phyloP scores from a whole-genome alignment of 2,329 filamentous ascomycete genomes.

The Nectriaceae sp. region DNA sequence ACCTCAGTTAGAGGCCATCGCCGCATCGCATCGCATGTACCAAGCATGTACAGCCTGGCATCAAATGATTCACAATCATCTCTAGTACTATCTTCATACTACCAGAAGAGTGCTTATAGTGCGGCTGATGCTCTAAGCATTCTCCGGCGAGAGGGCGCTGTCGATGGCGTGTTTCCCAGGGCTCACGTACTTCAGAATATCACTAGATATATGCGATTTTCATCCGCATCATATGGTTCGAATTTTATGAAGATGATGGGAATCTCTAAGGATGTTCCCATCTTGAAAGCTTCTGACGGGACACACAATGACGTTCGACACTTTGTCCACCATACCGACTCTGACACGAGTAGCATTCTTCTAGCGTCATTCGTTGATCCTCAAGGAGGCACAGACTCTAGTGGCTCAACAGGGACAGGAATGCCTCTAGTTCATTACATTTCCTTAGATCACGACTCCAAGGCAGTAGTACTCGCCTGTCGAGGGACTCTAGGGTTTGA shows the following conservation, averaged over 20 bases:
- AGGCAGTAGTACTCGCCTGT: slow-evolving; percentile 72
- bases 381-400: slow-evolving; percentile 65
- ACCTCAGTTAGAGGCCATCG: slow-evolving; percentile 25
- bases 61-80: slow-evolving; percentile 59
- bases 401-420: slow-evolving; percentile 64
- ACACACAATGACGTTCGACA: slow-evolving; percentile 63
- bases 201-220: slow-evolving; percentile 65
- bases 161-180: slow-evolving; percentile 60
- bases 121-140: slow-evolving; percentile 50
- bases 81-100: slow-evolving; percentile 51
- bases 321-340: slow-evolving; percentile 64
- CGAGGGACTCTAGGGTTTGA: slow-evolving; percentile 74
- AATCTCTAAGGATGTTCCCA: slow-evolving; percentile 54
- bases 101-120: slow-evolving; percentile 50
- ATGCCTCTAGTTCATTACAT: slow-evolving; percentile 75
- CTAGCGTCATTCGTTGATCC: slow-evolving; percentile 72
- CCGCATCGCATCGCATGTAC: slow-evolving; percentile 37
- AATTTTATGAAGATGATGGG: slow-evolving; percentile 65
- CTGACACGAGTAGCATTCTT: slow-evolving; percentile 59
- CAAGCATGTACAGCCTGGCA: slow-evolving; percentile 62
- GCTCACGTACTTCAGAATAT: slow-evolving; percentile 64
- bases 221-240: slow-evolving; percentile 66
- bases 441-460: slow-evolving; percentile 69
- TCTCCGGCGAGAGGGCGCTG: slow-evolving; percentile 53
- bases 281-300: slow-evolving; percentile 44